Evolutionary conservation across 169 alveolate genomes (phyloP).

Genomic region (Plasmodium gallinaceum): DNA sequence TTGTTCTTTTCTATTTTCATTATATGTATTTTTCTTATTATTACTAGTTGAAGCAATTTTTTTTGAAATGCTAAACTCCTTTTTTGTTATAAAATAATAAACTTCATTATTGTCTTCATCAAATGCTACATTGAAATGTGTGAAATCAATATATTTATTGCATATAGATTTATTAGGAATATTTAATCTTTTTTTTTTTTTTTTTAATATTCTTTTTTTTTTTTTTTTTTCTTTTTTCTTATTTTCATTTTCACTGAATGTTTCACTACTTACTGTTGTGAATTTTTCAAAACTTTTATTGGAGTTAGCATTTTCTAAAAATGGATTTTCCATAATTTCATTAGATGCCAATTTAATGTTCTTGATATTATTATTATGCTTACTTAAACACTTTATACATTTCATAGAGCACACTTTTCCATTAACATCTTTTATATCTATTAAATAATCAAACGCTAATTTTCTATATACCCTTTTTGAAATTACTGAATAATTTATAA

Average conservation of each 20-base stretch:
- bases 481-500: constrained; percentile 29
- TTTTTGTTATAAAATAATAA: constrained; percentile 33
- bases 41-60: constrained; percentile 3
- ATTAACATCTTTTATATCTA: constrained; percentile 47
- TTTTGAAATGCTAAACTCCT: constrained; percentile 12
- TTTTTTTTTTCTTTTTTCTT: constrained; percentile 8
- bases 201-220: neutral
- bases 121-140: constrained; percentile 46
- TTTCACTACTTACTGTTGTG: neutral
- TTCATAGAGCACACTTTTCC: constrained; percentile 16
- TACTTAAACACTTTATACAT: constrained; percentile 4
- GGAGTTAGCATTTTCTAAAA: neutral
- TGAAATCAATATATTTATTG: constrained; percentile 37
- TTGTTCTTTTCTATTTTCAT: neutral
- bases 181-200: constrained; percentile 10
- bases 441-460: constrained; percentile 30
- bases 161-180: constrained; percentile 8
- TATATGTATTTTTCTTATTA: neutral
- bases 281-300: neutral
- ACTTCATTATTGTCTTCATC: constrained; percentile 33
- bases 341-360: neutral
- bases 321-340: neutral
- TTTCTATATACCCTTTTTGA: constrained; percentile 18
- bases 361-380: neutral
- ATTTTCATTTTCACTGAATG: neutral